Conservation (phyloP, 306 rosid genomes). For the Clitoria ternatea region DNA sequence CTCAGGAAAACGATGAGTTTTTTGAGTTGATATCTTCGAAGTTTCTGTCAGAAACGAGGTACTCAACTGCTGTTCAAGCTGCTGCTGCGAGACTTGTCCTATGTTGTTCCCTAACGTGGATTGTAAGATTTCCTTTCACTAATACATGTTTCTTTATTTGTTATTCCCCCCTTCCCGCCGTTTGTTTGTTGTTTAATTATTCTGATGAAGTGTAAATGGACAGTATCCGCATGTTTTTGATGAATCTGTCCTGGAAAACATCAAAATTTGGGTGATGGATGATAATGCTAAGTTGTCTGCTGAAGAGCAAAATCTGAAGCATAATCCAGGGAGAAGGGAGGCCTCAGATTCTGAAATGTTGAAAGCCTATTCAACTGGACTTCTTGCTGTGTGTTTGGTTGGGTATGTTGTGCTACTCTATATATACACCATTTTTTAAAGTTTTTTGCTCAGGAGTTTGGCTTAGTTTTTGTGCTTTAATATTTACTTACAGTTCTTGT, state of each 20-base stretch:
- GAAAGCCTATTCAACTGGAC: constrained; percentile 88
- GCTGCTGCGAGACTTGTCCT: constrained; percentile 76
- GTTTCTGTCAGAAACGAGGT: constrained; percentile 68
- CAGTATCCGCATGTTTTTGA: constrained; percentile 97
- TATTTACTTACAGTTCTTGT: not conserved
- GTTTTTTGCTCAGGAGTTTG: not conserved
- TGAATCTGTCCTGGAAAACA: constrained; percentile 66
- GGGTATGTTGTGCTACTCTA: constrained; percentile 56
- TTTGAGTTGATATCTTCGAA: constrained; percentile 84
- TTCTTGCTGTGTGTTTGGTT: constrained; percentile 74
- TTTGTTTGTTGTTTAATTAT: not conserved
- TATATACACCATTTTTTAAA: not conserved
- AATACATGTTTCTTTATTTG: not conserved
- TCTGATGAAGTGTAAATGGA: constrained; percentile 31
- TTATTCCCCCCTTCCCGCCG: not conserved
- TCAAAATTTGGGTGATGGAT: constrained; percentile 80
- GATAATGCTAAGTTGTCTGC: constrained; percentile 41
- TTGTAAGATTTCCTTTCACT: constrained; percentile 45
- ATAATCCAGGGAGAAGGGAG: constrained; percentile 48
- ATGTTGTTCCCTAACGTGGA: constrained; percentile 81
- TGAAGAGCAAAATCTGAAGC: constrained; percentile 59
- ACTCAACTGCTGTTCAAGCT: constrained; percentile 63
- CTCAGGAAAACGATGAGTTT: constrained; percentile 90
- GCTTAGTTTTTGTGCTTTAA: not conserved
- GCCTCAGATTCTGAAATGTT: constrained; percentile 82